phyloP scores from a whole-genome alignment of 768 basidiomycete species.

The Psilocybe cubensis region DNA sequence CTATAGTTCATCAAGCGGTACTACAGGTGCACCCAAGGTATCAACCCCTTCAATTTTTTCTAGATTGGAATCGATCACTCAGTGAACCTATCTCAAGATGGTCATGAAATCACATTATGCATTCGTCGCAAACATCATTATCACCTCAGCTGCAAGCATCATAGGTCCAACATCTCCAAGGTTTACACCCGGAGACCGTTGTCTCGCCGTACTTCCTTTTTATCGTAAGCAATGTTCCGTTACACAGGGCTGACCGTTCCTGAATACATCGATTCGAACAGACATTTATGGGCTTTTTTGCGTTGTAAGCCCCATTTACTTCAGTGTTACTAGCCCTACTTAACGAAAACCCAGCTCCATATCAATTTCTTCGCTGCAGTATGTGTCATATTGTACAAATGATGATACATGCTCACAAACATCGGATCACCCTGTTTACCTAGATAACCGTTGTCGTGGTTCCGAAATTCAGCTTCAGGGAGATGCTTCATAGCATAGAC shows the following conservation, averaged over 20 bases:
- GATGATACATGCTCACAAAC: not conserved
- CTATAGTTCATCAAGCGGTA: conserved; percentile 12
- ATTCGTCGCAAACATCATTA: conserved; percentile 6
- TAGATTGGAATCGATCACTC: no score
- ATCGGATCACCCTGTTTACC: not conserved
- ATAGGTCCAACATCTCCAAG: not conserved
- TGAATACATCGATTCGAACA: not conserved
- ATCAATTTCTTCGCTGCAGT: conserved; percentile 12
- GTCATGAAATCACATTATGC: conserved; percentile 8
- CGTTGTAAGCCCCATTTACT: not conserved
- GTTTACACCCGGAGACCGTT: conserved; percentile 8
- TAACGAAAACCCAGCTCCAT: not conserved
- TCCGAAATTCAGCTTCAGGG: conserved; percentile 9
- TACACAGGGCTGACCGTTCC: no score
- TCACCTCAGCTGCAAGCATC: not conserved
- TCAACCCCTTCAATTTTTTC: not conserved
- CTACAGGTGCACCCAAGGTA: conserved; percentile 10
- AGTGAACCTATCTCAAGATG: not conserved
- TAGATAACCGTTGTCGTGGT: conserved; percentile 11
- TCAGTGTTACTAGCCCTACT: not conserved
- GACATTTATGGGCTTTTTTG: conserved; percentile 8
- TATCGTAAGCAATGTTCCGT: conserved; percentile 3
- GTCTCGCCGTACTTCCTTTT: conserved; percentile 9
- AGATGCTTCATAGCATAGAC: conserved; percentile 14
- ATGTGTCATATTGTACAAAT: not conserved